A percentile compares a stretch with the other conserved stretches of the same genome.
These are phyloP conservation scores for Cordyceps cateniannulata DNA, from an alignment of 2,329 filamentous ascomycete genomes.

Conservation along the genomic window DNA sequence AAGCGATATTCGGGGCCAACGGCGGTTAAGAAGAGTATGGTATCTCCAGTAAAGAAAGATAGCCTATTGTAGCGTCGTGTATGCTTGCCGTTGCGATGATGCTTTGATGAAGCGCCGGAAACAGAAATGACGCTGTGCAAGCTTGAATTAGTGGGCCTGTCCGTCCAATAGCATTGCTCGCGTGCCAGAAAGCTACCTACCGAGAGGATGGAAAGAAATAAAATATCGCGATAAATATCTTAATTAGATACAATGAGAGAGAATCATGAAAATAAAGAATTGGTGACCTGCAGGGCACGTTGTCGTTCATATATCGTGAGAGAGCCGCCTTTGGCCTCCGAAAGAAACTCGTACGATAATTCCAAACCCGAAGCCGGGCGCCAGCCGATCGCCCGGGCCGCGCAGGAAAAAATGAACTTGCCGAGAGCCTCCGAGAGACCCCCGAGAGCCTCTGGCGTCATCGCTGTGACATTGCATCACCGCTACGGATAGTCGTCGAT, in stretches of 20 bases:
- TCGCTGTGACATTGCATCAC: background rate
- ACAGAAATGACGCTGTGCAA: slow-evolving; percentile 4
- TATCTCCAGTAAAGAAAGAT: background rate
- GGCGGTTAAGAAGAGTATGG: background rate
- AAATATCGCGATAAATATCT: background rate
- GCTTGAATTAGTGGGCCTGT: slow-evolving; percentile 3
- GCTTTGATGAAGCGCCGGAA: background rate
- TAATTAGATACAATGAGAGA: background rate
- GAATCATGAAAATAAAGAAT: background rate
- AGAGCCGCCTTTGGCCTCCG: background rate
- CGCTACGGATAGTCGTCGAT: background rate
- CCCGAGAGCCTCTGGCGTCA: slow-evolving; percentile 2
- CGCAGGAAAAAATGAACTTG: background rate
- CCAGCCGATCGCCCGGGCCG: background rate
- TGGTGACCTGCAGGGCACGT: background rate
- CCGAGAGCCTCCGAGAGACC: slow-evolving; percentile 7
- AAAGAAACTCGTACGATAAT: slow-evolving; percentile 13
- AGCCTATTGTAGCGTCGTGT: background rate
- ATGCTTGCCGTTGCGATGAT: background rate
- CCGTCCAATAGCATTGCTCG: background rate
- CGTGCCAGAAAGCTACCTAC: background rate
- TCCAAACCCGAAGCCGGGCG: background rate
- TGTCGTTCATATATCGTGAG: slow-evolving; percentile 3
- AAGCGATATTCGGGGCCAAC: background rate
- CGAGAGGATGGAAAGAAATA: background rate